Conservation (phyloP, 2,329 filamentous ascomycete genomes). For the Botrytis medusae region DNA sequence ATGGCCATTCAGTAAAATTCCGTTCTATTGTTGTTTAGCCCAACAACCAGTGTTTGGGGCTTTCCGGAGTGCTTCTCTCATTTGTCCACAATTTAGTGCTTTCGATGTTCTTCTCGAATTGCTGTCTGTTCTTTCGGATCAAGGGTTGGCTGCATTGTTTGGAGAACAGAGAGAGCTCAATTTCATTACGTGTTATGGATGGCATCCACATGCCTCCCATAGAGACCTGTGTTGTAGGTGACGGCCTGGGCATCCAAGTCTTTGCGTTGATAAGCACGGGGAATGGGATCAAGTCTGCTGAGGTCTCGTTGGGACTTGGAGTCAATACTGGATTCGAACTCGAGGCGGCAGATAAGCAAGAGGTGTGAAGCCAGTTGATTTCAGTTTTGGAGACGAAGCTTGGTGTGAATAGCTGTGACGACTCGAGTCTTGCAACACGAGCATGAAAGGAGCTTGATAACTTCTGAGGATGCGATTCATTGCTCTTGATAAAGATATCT, state of each 20-base stretch:
- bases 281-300: neutral
- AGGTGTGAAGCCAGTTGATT: conserved; percentile 15
- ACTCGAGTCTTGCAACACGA: neutral
- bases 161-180: conserved; percentile 22
- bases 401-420: neutral
- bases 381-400: neutral
- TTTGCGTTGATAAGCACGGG: neutral
- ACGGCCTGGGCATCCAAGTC: conserved; percentile 21
- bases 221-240: neutral
- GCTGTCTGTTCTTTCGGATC: conserved; percentile 28
- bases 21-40: conserved; percentile 6
- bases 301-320: neutral
- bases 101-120: conserved; percentile 23
- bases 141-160: conserved; percentile 28
- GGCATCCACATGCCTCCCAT: conserved; percentile 27
- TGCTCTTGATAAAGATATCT: conserved; percentile 9
- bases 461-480: neutral
- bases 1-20: neutral
- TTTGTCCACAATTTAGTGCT: conserved; percentile 31
- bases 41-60: conserved; percentile 32
- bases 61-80: conserved; percentile 24
- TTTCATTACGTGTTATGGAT: neutral
- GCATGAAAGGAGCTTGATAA: neutral
- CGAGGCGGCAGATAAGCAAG: neutral
- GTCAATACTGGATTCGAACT: neutral